A percentile compares a stretch with the other conserved stretches of the same genome.
phyloP scores from a whole-genome alignment of 306 rosid genomes.

The Lupinus albus region DNA sequence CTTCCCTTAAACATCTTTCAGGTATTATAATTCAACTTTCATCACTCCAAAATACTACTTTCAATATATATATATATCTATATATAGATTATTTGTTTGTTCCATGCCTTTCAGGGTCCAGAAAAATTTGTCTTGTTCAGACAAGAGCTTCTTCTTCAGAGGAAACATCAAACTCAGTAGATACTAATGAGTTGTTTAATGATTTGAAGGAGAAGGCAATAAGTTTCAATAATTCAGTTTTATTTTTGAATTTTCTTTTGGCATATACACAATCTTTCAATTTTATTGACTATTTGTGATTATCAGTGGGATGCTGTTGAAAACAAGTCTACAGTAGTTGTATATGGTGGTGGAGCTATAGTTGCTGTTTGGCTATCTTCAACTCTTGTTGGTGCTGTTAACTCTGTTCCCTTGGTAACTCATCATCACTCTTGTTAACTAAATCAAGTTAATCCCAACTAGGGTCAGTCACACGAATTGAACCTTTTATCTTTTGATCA shows the following conservation, averaged over 20 bases:
- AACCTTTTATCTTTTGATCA: too few species aligned
- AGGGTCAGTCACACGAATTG: too few species aligned
- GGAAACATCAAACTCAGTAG: conserved; percentile 75
- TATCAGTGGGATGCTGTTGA: conserved; percentile 94
- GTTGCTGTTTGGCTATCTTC: conserved; percentile 94
- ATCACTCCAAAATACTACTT: too few species aligned
- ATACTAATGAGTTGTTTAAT: conserved; percentile 65
- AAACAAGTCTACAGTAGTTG: conserved; percentile 90
- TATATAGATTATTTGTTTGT: conserved; percentile 15
- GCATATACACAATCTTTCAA: conserved; percentile 1
- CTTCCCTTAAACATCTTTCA: conserved; percentile 46
- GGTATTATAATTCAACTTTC: conserved; percentile 47
- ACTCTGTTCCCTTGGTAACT: conserved; percentile 92
- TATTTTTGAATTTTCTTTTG: conserved; percentile 21
- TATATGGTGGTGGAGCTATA: conserved; percentile 92
- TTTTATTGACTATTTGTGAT: conserved; percentile 37
- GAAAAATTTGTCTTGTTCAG: conserved; percentile 58
- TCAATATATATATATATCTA: too few species aligned
- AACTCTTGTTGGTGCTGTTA: conserved; percentile 77
- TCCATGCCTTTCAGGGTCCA: conserved; percentile 51
- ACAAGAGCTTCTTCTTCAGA: conserved; percentile 80
- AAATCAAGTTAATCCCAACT: background rate
- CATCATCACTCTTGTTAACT: conserved; percentile 21
- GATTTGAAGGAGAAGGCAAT: conserved; percentile 97
- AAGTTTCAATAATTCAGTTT: conserved; percentile 36